These are phyloP conservation scores for Solanum arcanum DNA, from an alignment of 257 asterid species.

Conservation along the genomic window DNA sequence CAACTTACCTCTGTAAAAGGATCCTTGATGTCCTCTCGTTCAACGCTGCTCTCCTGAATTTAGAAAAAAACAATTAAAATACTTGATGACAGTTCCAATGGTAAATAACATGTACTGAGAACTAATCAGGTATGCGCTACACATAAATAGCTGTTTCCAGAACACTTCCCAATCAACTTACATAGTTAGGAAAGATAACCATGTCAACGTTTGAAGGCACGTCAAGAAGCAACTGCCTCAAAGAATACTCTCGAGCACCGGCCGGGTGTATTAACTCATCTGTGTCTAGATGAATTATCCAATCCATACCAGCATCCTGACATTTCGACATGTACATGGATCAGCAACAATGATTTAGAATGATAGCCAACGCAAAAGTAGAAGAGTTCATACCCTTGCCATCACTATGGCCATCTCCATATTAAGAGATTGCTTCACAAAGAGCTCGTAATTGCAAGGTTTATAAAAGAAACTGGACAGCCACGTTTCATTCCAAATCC, in stretches of 20 bases:
- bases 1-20: conserved; percentile 89
- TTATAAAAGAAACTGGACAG: conserved; percentile 86
- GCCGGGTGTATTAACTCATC: conserved; percentile 95
- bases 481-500: conserved; percentile 98
- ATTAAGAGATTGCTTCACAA: conserved; percentile 91
- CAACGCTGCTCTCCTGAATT: conserved; percentile 92
- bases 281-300: conserved; percentile 97
- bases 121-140: neutral
- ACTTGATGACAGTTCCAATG: neutral
- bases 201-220: conserved; percentile 86
- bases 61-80: neutral
- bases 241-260: conserved; percentile 82
- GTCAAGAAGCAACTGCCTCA: conserved; percentile 74
- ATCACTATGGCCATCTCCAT: conserved; percentile 96
- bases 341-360: neutral
- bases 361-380: neutral
- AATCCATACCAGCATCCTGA: conserved; percentile 85
- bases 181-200: conserved; percentile 96
- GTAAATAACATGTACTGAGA: neutral
- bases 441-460: conserved; percentile 97
- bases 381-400: conserved; percentile 68
- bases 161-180: conserved; percentile 22
- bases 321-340: neutral
- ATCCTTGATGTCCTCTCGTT: conserved; percentile 83
- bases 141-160: neutral